Percentiles rank a stretch among this genome's conserved stretches.
Conservation (phyloP, 1,139 yeast genomes). For the Taphrina communis region DNA sequence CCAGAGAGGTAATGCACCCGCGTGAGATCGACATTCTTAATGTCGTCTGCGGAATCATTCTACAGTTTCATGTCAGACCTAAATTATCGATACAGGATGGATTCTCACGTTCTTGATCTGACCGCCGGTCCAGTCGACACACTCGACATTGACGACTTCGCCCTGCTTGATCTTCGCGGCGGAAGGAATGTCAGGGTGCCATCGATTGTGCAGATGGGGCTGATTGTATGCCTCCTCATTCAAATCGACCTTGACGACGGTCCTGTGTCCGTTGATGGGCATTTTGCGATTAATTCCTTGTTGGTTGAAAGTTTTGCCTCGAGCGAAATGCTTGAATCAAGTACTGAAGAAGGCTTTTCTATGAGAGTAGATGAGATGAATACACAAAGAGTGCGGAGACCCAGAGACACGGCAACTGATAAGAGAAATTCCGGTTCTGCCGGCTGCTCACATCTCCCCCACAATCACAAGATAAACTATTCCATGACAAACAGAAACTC, state of each 20-base stretch:
- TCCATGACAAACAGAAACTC: constrained; percentile 15
- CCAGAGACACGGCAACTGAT: constrained; percentile 6
- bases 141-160: constrained; percentile 58
- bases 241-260: constrained; percentile 54
- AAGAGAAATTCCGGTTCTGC: constrained; percentile 1
- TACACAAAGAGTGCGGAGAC: background rate
- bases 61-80: constrained; percentile 47
- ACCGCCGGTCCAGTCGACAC: constrained; percentile 63
- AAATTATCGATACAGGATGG: too few species aligned
- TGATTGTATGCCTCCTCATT: constrained; percentile 57
- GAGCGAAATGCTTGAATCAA: too few species aligned
- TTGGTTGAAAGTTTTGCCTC: too few species aligned
- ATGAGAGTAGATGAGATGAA: background rate
- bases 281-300: background rate
- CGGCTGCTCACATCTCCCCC: background rate
- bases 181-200: constrained; percentile 61
- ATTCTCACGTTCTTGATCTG: constrained; percentile 51
- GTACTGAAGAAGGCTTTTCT: background rate
- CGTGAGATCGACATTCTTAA: constrained; percentile 56
- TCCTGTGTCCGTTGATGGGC: constrained; percentile 43
- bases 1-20: constrained; percentile 59
- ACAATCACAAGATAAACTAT: background rate
- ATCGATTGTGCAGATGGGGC: constrained; percentile 58
- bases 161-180: constrained; percentile 55
- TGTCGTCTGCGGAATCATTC: constrained; percentile 58